Conservation (phyloP, 1,284 basidiomycete species). For the Stygiomarasmius scandens region DNA sequence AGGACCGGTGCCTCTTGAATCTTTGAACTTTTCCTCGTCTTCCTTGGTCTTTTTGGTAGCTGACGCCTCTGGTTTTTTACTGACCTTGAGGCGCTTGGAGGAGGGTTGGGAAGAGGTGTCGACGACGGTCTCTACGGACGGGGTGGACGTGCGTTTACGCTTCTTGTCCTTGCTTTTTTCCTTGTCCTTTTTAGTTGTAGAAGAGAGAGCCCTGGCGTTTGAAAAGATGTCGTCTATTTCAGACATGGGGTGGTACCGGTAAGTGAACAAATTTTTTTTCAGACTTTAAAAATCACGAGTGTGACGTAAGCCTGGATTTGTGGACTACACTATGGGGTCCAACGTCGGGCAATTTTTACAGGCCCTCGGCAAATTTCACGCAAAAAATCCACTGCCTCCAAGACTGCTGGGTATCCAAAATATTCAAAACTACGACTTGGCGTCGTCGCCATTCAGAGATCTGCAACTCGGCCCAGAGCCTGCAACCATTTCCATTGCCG, state of each 20-base stretch:
- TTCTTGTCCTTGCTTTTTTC: slow-evolving; percentile 37
- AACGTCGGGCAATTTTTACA: too few species aligned
- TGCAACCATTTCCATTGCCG: slow-evolving; percentile 68
- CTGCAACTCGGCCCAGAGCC: slow-evolving; percentile 62
- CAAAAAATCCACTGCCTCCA: slow-evolving; percentile 64
- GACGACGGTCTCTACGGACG: slow-evolving; percentile 59
- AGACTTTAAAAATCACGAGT: background rate
- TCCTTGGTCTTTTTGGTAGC: slow-evolving; percentile 18
- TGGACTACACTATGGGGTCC: too few species aligned
- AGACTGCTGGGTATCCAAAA: slow-evolving; percentile 59
- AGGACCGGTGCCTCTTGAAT: slow-evolving; percentile 74
- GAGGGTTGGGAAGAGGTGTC: slow-evolving; percentile 50
- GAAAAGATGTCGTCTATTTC: slow-evolving; percentile 85
- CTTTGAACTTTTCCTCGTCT: slow-evolving; percentile 65
- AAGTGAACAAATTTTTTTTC: slow-evolving; percentile 1
- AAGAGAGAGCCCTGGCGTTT: slow-evolving; percentile 31
- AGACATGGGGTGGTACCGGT: slow-evolving; percentile 41
- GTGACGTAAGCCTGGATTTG: background rate
- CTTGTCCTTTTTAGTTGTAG: slow-evolving; percentile 25
- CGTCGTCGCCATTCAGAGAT: slow-evolving; percentile 60
- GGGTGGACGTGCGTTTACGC: slow-evolving; percentile 37
- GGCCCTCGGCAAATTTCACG: slow-evolving; percentile 59
- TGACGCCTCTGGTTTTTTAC: slow-evolving; percentile 1
- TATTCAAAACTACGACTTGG: slow-evolving; percentile 61
- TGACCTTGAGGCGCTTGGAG: slow-evolving; percentile 38